Evolutionary conservation across 306 rosid genomes (phyloP), one percentile per base, ranked within the genome.

Genomic region (Cucurbita moschata): DNA sequence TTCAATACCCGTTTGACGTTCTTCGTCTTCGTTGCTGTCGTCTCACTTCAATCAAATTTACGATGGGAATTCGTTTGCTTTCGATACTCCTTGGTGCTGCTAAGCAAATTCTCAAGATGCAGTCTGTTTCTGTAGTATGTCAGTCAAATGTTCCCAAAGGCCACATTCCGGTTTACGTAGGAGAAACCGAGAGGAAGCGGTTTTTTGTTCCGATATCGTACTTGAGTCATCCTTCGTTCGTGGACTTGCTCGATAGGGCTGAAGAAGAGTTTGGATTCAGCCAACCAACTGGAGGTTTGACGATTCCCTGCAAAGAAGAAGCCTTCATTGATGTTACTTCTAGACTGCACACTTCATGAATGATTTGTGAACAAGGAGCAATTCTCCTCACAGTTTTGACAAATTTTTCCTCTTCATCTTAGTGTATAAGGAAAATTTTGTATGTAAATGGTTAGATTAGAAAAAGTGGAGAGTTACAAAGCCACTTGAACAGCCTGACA

Each of bases 181-280:
- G 91, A 51, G 82, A 75, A 39, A 70, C 65, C 55, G 68, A 82
- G 19, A 83, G 70, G 55, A 86, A 76, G 82, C 37, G 83, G 64
- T 82, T 71, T 63, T 69, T 78, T 64, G 78, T 88, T 52, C 90
- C 87, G 0, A 38, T 81, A 30, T 71, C 81, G 6, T 84, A 74
- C 78, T 72, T 88, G 79, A 81, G 79, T 38, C 70, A 83, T 10
- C 81, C 84, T 72, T 60, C 65, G 14, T 86, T 88, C 43, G 80
- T 67, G 50, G 80, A 81, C 7, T 72, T 86, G 73, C 72, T 86
- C 4, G 58, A 55, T 44, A 78, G 55, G 51, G 78, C 82, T 7
- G 87, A 82, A 75, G 86, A 82, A 62, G 93, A 88, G 65, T 88
- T 81, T 5, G 89, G 88, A 35, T 86, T 61, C 72, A 44, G 51